Base-by-base conservation (phyloP, 768 basidiomycete genomes). In the Lentinula aciculospora region DNA sequence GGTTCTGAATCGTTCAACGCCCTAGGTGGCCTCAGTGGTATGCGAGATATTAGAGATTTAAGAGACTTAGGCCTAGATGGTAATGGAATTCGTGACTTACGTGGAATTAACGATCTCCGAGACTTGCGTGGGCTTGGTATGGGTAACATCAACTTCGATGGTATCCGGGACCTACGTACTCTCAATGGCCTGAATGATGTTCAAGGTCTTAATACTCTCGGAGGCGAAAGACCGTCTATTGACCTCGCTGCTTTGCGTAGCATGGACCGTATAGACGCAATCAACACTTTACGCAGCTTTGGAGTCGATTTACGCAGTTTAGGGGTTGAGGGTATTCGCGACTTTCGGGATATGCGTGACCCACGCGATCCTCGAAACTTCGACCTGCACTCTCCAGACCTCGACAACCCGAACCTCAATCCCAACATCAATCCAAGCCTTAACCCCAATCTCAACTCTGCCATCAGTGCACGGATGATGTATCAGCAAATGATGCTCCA, bases 401-500 rank as follows among this genome's bases (percentile, higher is more conserved):
- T 44, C 19, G 42, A 44, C 0, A 44, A 44, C 21, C 42, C 19
- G 7, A 44, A 44, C 21, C 19, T 23, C 2, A 40, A 40, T 19
- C 15, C 39, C 3, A 44, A 44, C 21, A 17, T 23, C 12, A 40
- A 40, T 17, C 15, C 39, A 25, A 44, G n/a, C 21, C 21, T 9
- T 4, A 44, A 44, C 4, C 42, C 19, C 15, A 13, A 2, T 12
- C 5, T n/a, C 1, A 42, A 55, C 13, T 17, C 53, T 9, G 29
- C 53, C 23, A 5, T 31, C 1, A 27, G 29, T 2, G 44, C 55
- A 27, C 37, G 55, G 29, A 29, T 56, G 40, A 44, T 56, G 31
- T 56, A 56, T 25, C 55, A 56, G 17, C 55, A 56, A 29, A 34
- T 56, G 40, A 56, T 56, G 55, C 29, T 56, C 13, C 55, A 46